phyloP scores from a whole-genome alignment of 306 rosid genomes.

The Dicorynia guianensis region DNA sequence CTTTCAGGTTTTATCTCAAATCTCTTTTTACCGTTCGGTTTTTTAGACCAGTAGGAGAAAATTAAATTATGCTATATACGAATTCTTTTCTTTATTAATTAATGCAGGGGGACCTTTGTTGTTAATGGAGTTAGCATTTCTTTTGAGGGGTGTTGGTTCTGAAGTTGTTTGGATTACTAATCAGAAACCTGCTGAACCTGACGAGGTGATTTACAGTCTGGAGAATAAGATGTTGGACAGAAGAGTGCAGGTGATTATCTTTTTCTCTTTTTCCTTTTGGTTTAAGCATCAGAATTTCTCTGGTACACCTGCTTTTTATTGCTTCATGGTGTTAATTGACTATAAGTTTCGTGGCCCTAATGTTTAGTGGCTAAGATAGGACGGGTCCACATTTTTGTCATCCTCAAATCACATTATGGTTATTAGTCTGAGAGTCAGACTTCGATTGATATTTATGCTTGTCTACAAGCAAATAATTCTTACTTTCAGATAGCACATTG shows the following conservation, averaged over 20 bases:
- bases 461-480: background rate
- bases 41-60: constrained; percentile 18
- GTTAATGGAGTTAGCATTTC: constrained; percentile 81
- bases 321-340: background rate
- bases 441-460: background rate
- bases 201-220: constrained; percentile 68
- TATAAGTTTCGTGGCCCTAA: background rate
- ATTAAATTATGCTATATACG: background rate
- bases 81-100: background rate
- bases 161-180: constrained; percentile 79
- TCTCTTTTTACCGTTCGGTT: constrained; percentile 20
- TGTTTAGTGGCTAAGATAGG: background rate
- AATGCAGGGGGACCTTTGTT: constrained; percentile 75
- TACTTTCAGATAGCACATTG: background rate
- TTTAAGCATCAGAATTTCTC: background rate
- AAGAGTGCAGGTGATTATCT: constrained; percentile 69
- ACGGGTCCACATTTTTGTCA: background rate
- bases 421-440: background rate
- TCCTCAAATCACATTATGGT: background rate
- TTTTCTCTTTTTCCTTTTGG: background rate
- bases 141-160: constrained; percentile 75
- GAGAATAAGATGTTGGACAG: constrained; percentile 79
- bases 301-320: background rate
- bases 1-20: constrained; percentile 60
- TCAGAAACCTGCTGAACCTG: constrained; percentile 63